These are phyloP conservation scores for Spizellomyces sp. DNA, from an alignment of 192 early-diverging fungal species.

Conservation along the genomic window DNA sequence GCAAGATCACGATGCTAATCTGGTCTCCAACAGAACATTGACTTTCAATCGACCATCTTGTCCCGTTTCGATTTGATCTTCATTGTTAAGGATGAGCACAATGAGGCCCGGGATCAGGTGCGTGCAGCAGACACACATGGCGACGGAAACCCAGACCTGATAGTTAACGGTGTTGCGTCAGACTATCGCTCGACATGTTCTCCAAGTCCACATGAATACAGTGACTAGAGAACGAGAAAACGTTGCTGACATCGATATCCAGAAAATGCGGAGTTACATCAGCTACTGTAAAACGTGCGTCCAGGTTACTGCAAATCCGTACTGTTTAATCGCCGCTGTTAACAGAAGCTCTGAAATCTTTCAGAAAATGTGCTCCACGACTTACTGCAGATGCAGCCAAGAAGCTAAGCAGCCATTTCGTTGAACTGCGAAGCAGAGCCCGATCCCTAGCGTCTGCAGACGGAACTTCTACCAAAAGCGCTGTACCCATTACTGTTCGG, in stretches of 20 bases:
- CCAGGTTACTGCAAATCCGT: conserved; percentile 37
- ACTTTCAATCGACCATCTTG: conserved; percentile 99
- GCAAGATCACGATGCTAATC: background rate
- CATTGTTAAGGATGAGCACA: conserved; percentile 97
- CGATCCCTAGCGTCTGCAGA: conserved; percentile 74
- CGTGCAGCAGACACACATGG: background rate
- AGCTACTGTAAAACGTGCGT: conserved; percentile 80
- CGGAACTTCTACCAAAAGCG: conserved; percentile 44
- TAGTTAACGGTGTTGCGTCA: conserved; percentile 5
- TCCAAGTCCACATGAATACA: conserved; percentile 86
- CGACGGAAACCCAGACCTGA: no score
- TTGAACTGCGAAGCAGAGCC: conserved; percentile 84
- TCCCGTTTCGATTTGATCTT: conserved; percentile 99
- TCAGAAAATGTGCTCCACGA: conserved; percentile 87
- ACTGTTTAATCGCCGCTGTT: background rate
- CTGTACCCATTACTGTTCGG: conserved; percentile 96
- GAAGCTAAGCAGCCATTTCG: conserved; percentile 93
- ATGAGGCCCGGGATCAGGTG: conserved; percentile 76
- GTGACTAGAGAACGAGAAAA: conserved; percentile 47
- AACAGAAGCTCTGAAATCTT: conserved; percentile 11
- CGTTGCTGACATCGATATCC: conserved; percentile 70
- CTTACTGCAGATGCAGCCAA: conserved; percentile 85
- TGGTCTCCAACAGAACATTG: conserved; percentile 75
- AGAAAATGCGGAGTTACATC: conserved; percentile 96
- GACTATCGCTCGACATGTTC: conserved; percentile 95